Base-by-base conservation (phyloP, 2,329 filamentous ascomycete genomes). In the Fusarium heterosporum region DNA sequence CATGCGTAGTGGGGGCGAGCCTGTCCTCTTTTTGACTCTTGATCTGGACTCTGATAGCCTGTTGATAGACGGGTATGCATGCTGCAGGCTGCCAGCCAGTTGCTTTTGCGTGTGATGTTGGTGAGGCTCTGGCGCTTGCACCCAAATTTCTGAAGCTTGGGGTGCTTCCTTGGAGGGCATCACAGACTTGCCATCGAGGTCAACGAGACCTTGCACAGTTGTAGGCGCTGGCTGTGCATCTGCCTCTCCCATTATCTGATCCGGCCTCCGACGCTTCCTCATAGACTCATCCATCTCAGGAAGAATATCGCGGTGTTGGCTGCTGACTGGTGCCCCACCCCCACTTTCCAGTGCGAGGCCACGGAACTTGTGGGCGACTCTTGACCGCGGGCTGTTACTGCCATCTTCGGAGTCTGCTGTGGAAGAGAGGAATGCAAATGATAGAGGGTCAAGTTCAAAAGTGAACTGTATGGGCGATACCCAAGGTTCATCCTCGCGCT, bases 321-420 rank as follows among this genome's bases (percentile, higher is more conserved):
- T 55, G 54, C 61, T 64, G 59, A 72, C 69, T 54, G 73, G 67
- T 59, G 67, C 81, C 80, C 81, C 83, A 76, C 80, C 82, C 78
- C 82, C 83, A 73, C 76, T 72, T 69, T 73, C 77, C 54, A 87
- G 75, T 14, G 78, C 81, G 49, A 87, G 79, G 55, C 84, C 82
- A 49, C 80, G 79, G 75, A 88, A 86, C 69, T 79, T 79, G 72
- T 83, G 82, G 38, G 82, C 83, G 39, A 87, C 83, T 53, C 76
- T 81, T 40, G 82, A 82, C 53, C 82, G 80, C n/a, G 85, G 85
- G 64, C 85, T 87, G 65, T 76, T 80, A 71, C 77, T 81, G 58
- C 84, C 84, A 49, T 85, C 83, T 29, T 83, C 80, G 39, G 75
- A 62, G 28, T 62, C 57, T 28, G 72, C 54, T 34, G 75, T 57